A percentile compares a stretch with the other conserved stretches of the same genome.
Evolutionary conservation across 345 rosid species (phyloP).

Genomic region (Bruguiera sexangula): DNA sequence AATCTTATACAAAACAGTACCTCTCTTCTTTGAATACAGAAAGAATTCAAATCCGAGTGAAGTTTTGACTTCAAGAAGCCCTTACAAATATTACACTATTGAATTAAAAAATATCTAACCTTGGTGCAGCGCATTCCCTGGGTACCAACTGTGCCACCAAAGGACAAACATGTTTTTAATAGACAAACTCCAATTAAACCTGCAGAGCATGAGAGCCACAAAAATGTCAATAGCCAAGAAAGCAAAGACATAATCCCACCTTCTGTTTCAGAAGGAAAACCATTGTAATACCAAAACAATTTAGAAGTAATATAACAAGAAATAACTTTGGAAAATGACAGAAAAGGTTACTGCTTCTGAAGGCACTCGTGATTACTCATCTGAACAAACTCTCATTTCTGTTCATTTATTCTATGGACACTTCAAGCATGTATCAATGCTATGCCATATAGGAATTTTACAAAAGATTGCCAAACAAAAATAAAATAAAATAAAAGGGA

Average conservation of each 20-base stretch:
- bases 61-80: slow-evolving; percentile 17
- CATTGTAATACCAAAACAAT: background rate
- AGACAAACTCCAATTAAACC: slow-evolving; percentile 18
- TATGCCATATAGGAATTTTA: too few species aligned
- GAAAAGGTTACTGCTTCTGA: background rate
- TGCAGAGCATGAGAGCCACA: slow-evolving; percentile 11
- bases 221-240: background rate
- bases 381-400: background rate
- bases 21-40: slow-evolving; percentile 15
- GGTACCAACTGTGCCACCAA: slow-evolving; percentile 10
- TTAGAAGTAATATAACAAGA: background rate
- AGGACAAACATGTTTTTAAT: slow-evolving; percentile 5
- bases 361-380: background rate
- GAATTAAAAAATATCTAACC: slow-evolving; percentile 18
- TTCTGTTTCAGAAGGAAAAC: background rate
- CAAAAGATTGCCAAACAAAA: too few species aligned
- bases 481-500: too few species aligned
- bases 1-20: slow-evolving; percentile 20
- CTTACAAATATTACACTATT: slow-evolving; percentile 22
- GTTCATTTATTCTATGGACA: background rate
- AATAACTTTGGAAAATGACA: background rate
- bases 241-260: background rate
- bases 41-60: slow-evolving; percentile 20
- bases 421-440: too few species aligned
- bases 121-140: slow-evolving; percentile 17